Conservation (phyloP, 805 yeast genomes). For the Myxozyma nipponensis region DNA sequence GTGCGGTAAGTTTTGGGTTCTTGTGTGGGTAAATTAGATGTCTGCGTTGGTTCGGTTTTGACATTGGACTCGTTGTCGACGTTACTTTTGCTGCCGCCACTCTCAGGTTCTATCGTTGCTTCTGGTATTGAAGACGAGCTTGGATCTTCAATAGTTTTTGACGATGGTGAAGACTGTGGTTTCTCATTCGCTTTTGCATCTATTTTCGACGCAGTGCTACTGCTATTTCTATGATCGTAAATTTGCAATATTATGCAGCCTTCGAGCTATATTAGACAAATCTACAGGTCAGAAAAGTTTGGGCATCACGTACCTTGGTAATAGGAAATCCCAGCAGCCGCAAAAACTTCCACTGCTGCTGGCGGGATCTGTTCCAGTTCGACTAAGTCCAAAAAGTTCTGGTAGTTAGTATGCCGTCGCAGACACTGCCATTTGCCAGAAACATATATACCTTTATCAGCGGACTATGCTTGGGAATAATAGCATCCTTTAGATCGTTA, state of each 20-base stretch:
- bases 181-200: too few relatives aligned
- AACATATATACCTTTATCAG: conserved; percentile 51
- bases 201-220: not conserved
- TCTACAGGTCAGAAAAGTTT: not conserved
- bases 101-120: not conserved
- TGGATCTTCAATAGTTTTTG: not conserved
- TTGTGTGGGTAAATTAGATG: not conserved
- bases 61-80: not conserved
- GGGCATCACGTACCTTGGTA: conserved; percentile 54
- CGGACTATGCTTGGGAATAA: conserved; percentile 75
- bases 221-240: conserved; percentile 64
- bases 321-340: conserved; percentile 77
- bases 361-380: conserved; percentile 82
- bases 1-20: conserved; percentile 75
- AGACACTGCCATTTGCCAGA: not conserved
- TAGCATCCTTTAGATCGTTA: conserved; percentile 53
- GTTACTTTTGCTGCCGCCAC: not conserved
- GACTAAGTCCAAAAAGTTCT: conserved; percentile 67
- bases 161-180: too few relatives aligned
- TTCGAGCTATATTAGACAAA: not conserved
- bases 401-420: not conserved
- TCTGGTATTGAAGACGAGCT: not conserved
- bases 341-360: conserved; percentile 80
- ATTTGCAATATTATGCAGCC: conserved; percentile 79
- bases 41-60: not conserved